Evolutionary conservation across 352 stramenopile species (phyloP).

Genomic region (Globisporangium nodosum): DNA sequence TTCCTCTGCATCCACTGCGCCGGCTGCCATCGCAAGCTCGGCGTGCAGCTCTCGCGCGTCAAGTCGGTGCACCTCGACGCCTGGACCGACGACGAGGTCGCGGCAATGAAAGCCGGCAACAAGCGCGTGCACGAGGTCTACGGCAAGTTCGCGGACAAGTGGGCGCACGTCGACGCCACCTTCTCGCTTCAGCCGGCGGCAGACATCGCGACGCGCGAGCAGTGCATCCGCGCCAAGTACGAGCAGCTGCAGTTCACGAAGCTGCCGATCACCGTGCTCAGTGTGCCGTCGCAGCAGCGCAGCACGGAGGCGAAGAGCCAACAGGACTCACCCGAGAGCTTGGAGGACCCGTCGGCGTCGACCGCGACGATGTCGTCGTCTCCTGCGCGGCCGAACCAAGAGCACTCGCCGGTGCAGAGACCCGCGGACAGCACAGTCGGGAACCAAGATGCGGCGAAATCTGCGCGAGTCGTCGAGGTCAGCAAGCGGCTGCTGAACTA

Average conservation of each 20-base stretch:
- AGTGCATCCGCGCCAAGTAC: constrained; percentile 68
- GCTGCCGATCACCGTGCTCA: constrained; percentile 15
- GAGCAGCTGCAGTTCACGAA: constrained; percentile 60
- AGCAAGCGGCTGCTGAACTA: constrained; percentile 81
- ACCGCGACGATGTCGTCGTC: constrained; percentile 8
- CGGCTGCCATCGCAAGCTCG: constrained; percentile 92
- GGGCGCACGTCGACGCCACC: constrained; percentile 32
- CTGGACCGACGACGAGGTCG: constrained; percentile 69
- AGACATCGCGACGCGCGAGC: constrained; percentile 35
- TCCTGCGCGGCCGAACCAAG: constrained; percentile 21
- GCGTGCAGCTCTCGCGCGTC: constrained; percentile 91
- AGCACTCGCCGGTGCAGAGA: constrained; percentile 22
- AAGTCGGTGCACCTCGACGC: constrained; percentile 79
- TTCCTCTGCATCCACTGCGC: constrained; percentile 96
- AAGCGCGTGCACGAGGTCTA: constrained; percentile 55
- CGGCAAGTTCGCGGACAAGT: constrained; percentile 51
- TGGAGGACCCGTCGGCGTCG: constrained; percentile 25
- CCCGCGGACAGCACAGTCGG: constrained; percentile 4
- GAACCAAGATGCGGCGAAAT: constrained; percentile 30
- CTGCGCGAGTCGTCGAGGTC: constrained; percentile 62
- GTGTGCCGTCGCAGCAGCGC: background rate
- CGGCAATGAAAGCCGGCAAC: constrained; percentile 71
- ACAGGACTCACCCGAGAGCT: constrained; percentile 44
- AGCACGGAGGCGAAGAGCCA: constrained; percentile 40
- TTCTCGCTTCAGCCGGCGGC: constrained; percentile 34